A percentile compares a stretch with the other conserved stretches of the same genome.
Conservation (phyloP, 2,329 filamentous ascomycete genomes). For the Stylonectria norvegica region DNA sequence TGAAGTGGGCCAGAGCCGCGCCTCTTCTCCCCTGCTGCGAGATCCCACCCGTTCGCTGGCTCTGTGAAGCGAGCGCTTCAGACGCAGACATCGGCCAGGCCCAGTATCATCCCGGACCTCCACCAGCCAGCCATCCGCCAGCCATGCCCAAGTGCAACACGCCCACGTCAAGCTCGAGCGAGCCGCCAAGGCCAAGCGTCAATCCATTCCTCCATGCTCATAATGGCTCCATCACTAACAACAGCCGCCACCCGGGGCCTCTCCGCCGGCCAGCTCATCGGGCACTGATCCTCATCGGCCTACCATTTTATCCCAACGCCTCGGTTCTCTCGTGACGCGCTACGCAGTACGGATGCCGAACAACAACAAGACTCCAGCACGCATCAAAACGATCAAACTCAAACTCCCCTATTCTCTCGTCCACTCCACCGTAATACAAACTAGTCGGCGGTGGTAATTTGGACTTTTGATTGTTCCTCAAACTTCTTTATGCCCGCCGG, state of each 20-base stretch:
- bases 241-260: conserved; percentile 11
- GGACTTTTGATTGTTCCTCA: conserved; percentile 20
- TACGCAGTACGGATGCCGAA: neutral
- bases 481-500: conserved; percentile 27
- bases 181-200: no score
- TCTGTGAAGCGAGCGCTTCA: neutral
- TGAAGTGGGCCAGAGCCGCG: conserved; percentile 2
- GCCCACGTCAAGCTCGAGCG: no score
- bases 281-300: conserved; percentile 12
- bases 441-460: conserved; percentile 28
- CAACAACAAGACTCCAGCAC: conserved; percentile 24
- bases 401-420: conserved; percentile 15
- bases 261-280: conserved; percentile 17
- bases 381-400: conserved; percentile 20
- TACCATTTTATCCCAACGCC: conserved; percentile 17
- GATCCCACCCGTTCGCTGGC: conserved; percentile 27
- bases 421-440: conserved; percentile 21
- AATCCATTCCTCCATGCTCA: no score
- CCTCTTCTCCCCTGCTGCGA: conserved; percentile 18
- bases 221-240: neutral
- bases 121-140: neutral
- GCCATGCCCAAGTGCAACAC: neutral
- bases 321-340: conserved; percentile 23
- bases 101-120: conserved; percentile 1
- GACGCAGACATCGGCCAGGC: neutral